Conservation (phyloP, 2,329 filamentous ascomycete species). For the Cladobotryum protrusum region DNA sequence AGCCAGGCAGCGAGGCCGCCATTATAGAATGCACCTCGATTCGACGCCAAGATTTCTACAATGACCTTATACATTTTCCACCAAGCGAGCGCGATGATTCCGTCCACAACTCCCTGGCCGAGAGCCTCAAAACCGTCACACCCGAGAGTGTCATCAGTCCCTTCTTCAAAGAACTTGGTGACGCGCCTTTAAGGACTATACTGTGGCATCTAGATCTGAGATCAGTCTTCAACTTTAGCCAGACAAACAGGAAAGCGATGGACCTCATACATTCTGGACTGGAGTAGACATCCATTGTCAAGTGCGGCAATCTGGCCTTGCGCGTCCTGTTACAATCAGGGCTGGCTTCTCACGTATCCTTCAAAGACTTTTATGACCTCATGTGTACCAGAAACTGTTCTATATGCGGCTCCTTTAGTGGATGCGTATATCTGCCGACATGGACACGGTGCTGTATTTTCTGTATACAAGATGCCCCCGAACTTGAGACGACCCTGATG, state of each 20-base stretch:
- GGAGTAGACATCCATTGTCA: conserved; percentile 11
- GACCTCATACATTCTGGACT: conserved; percentile 5
- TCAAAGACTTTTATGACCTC: conserved; percentile 6
- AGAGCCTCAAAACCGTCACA: too few relatives aligned
- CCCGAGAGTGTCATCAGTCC: too few relatives aligned
- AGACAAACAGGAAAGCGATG: conserved; percentile 1
- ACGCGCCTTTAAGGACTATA: too few relatives aligned
- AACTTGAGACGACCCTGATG: conserved; percentile 8
- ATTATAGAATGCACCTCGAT: too few relatives aligned
- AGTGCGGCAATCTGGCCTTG: conserved; percentile 3
- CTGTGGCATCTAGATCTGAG: conserved; percentile 10
- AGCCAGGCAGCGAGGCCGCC: too few relatives aligned
- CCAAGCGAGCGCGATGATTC: too few relatives aligned
- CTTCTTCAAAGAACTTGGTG: too few relatives aligned
- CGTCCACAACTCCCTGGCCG: too few relatives aligned
- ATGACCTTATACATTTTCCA: too few relatives aligned
- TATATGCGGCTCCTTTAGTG: conserved; percentile 9
- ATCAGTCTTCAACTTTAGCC: conserved; percentile 8
- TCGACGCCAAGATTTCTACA: too few relatives aligned
- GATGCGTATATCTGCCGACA: conserved; percentile 8
- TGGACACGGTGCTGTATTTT: conserved; percentile 10
- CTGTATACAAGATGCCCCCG: conserved; percentile 5
- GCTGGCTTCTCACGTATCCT: conserved; percentile 4
- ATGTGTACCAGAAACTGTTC: conserved; percentile 6
- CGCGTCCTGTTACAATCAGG: conserved; percentile 7